Base-by-base conservation (phyloP, 768 basidiomycete species). In the Russula earlei region DNA sequence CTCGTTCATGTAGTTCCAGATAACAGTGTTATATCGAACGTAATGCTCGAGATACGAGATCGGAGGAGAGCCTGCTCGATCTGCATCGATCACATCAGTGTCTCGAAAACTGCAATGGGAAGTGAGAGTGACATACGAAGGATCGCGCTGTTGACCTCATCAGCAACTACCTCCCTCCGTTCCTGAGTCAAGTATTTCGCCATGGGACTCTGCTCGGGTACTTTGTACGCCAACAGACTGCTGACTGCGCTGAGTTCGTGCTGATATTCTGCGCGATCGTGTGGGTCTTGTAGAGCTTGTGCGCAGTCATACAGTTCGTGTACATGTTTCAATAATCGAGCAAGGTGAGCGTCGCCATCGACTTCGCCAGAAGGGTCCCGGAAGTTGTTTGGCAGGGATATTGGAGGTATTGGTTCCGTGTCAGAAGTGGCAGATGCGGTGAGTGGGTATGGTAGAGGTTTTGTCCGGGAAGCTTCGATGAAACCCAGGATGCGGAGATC, bases 401-500 rank as follows among this genome's bases (percentile, higher is more conserved):
- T 60, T 10, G 41, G 29, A 44, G 60, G 62, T 37, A 62, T 25
- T 33, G 52, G 44, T n/a, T 56, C 34, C 51, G 56, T 43, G 48
- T 58, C 54, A 24, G 50, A 52, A 17, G 17, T 27, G 25, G 43
- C 3, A 19, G 54, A 15, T 17, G 24, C 33, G 40, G 59, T 49
- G 37, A 66, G 56, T 24, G 70, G 68, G 63, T 77, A 77, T 3
- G 71, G 70, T 17, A 90, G 74, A 4, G 88, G 86, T 12, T 78
- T 67, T 2, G 86, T 85, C 27, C 91, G 82, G 60, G 90, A 83
- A 20, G 84, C 78, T 69, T 97, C 94, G 64, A 89, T 83, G 71
- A 96, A 97, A 2, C 81, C 80, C 40, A 87, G 83, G 46, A 96
- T 88, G 48, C 85, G 85, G 37, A 97, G 82, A 66, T 96, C 93